Percentiles rank a stretch among this genome's conserved stretches.
phyloP scores from a whole-genome alignment of 2,329 filamentous ascomycete species.

The Exserohilum rostratum region DNA sequence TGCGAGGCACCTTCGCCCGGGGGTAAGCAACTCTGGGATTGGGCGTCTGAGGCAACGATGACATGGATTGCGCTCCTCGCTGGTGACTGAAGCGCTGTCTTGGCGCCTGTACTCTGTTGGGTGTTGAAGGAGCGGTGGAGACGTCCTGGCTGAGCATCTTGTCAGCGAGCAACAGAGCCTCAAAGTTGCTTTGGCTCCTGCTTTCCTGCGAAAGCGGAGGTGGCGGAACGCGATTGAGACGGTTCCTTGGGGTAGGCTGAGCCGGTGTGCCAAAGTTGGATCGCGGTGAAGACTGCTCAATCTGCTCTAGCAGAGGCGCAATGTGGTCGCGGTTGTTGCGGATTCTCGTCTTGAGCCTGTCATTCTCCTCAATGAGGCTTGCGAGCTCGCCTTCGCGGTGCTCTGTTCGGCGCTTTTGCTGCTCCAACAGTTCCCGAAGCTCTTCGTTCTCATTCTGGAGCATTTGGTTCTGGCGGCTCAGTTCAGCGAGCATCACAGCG shows the following conservation, averaged over 20 bases:
- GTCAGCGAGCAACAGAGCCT: conserved; percentile 73
- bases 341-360: conserved; percentile 80
- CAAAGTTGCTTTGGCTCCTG: conserved; percentile 70
- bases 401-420: conserved; percentile 78
- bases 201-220: conserved; percentile 56
- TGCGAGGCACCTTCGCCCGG: conserved; percentile 63
- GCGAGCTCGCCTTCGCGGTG: conserved; percentile 76
- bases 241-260: conserved; percentile 54
- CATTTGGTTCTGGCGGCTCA: conserved; percentile 64
- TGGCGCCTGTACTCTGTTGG: conserved; percentile 57
- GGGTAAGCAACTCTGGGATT: conserved; percentile 62
- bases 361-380: conserved; percentile 74
- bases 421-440: conserved; percentile 69
- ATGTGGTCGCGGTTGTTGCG: conserved; percentile 89
- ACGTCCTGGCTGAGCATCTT: conserved; percentile 81
- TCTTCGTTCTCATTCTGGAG: conserved; percentile 69
- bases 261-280: conserved; percentile 60
- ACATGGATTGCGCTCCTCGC: conserved; percentile 80
- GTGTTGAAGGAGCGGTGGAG: conserved; percentile 75
- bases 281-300: conserved; percentile 72
- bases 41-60: conserved; percentile 81
- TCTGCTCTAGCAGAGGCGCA: conserved; percentile 56
- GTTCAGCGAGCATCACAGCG: conserved; percentile 57
- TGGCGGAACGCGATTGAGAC: conserved; percentile 38
- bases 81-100: conserved; percentile 67